These are phyloP conservation scores for Celoporthe dispersa DNA, from an alignment of 2,329 filamentous ascomycete genomes.

Conservation along the genomic window DNA sequence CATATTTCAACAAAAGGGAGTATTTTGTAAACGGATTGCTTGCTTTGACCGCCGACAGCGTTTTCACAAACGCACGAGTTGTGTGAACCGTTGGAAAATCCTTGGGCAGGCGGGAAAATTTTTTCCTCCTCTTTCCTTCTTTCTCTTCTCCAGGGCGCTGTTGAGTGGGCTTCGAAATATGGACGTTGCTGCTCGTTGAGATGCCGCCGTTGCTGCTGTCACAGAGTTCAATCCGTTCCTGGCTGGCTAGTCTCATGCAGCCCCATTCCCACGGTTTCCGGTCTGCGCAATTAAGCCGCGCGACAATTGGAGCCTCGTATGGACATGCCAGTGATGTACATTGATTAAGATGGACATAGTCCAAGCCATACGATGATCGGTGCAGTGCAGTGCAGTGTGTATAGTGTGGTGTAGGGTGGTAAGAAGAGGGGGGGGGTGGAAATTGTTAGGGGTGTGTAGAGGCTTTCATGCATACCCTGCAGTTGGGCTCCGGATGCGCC, in stretches of 20 bases:
- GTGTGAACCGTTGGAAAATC: neutral
- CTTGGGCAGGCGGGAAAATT: neutral
- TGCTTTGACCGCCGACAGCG: neutral
- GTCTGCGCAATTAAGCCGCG: conserved; percentile 24
- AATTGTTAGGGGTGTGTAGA: conserved; percentile 19
- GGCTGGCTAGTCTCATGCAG: conserved; percentile 18
- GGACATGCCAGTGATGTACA: conserved; percentile 26
- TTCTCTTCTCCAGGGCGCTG: neutral
- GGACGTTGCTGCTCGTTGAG: conserved; percentile 7
- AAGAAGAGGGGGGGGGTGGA: neutral
- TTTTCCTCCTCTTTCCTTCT: neutral
- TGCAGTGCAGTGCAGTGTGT: conserved; percentile 24
- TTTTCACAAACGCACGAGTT: neutral
- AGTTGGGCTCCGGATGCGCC: conserved; percentile 11
- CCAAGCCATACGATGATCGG: conserved; percentile 23
- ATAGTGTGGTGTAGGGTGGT: conserved; percentile 12
- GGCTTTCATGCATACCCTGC: conserved; percentile 31
- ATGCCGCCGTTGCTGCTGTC: conserved; percentile 7
- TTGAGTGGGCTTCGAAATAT: neutral
- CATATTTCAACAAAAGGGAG: conserved; percentile 22
- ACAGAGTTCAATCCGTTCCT: conserved; percentile 3
- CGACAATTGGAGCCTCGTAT: conserved; percentile 5
- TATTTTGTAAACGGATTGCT: conserved; percentile 5
- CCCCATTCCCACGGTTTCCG: conserved; percentile 3
- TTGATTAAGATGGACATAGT: conserved; percentile 22